Evolutionary conservation across 257 asterid species (phyloP).

Genomic region (Solanum ahanhuiri): DNA sequence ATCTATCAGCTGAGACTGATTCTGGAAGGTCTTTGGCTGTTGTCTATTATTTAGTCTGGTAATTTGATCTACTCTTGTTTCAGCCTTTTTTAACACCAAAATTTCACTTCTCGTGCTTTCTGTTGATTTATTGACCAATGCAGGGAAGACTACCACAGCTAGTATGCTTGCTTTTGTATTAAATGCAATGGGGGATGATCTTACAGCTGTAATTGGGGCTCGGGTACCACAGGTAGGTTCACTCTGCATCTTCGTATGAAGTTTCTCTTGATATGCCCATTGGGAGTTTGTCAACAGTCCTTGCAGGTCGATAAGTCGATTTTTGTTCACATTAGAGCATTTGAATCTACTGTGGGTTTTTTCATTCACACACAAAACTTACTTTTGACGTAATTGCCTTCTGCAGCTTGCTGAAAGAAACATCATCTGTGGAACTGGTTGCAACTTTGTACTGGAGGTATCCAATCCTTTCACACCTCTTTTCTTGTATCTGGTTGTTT

Average conservation of each 20-base stretch:
- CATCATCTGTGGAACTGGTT: constrained; percentile 18
- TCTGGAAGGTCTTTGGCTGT: not conserved
- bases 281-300: not conserved
- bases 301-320: not conserved
- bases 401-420: constrained; percentile 26
- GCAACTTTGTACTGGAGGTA: constrained; percentile 33
- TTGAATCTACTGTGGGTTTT: not conserved
- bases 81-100: not conserved
- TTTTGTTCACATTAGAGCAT: not conserved
- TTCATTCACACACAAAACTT: not conserved
- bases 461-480: not conserved
- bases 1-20: not conserved
- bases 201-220: constrained; percentile 34
- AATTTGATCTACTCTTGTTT: not conserved
- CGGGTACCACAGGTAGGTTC: constrained; percentile 28
- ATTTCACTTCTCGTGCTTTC: not conserved
- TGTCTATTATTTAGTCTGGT: not conserved
- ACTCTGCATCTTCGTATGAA: not conserved
- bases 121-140: not conserved
- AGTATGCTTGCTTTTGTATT: constrained; percentile 32
- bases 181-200: constrained; percentile 27
- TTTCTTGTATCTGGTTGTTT: not conserved
- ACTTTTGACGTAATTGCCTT: not conserved
- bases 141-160: constrained; percentile 32
- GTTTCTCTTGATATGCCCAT: not conserved